Percentiles rank a stretch among this genome's conserved stretches.
phyloP scores from a whole-genome alignment of 1,284 basidiomycete species.

The Leccinum griseonigrum region DNA sequence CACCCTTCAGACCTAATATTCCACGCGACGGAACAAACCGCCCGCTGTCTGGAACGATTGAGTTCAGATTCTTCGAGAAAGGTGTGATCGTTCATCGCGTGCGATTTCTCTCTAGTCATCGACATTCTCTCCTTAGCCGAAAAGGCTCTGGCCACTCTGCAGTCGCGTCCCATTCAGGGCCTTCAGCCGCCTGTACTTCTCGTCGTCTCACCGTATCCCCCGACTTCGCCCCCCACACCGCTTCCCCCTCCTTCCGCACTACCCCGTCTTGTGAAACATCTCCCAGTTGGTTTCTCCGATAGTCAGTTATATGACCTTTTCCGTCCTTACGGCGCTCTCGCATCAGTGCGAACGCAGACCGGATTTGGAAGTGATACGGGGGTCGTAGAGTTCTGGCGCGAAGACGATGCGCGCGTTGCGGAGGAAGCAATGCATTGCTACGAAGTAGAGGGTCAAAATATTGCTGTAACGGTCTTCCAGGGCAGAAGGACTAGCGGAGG shows the following conservation, averaged over 20 bases:
- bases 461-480: constrained; percentile 75
- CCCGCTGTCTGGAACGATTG: constrained; percentile 64
- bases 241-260: constrained; percentile 72
- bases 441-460: constrained; percentile 76
- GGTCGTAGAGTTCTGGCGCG: constrained; percentile 84
- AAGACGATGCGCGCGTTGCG: constrained; percentile 77
- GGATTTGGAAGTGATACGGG: constrained; percentile 71
- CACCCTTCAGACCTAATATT: constrained; percentile 77
- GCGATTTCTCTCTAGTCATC: constrained; percentile 8
- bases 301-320: constrained; percentile 78
- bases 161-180: constrained; percentile 66
- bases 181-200: constrained; percentile 55
- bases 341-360: constrained; percentile 67
- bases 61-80: constrained; percentile 76
- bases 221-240: constrained; percentile 64
- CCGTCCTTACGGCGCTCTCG: constrained; percentile 69
- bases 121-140: constrained; percentile 56
- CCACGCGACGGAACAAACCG: constrained; percentile 53
- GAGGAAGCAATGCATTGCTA: constrained; percentile 80
- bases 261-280: constrained; percentile 76
- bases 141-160: constrained; percentile 81
- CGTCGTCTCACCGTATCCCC: constrained; percentile 72
- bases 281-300: constrained; percentile 65
- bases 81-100: constrained; percentile 44
- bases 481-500: constrained; percentile 53